Evolutionary conservation across 177 flowering plant genomes (phyloP).

Genomic region (Vitis hybrid): DNA sequence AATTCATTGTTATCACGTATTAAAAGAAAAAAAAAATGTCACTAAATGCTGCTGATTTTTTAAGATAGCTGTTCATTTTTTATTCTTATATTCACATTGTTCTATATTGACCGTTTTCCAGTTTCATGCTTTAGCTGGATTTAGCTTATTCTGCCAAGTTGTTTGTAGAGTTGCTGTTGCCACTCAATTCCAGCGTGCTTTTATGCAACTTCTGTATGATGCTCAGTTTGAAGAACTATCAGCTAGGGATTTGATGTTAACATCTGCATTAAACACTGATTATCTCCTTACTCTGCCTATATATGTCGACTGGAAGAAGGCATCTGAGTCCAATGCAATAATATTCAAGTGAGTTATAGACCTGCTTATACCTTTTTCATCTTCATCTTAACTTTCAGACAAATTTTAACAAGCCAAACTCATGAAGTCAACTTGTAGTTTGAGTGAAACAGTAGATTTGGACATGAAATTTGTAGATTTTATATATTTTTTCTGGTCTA

Average conservation of each 20-base stretch:
- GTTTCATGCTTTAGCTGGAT: background rate
- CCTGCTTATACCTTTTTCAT: no score
- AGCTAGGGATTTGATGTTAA: slow-evolving; percentile 73
- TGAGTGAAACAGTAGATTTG: no score
- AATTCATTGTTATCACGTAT: no score
- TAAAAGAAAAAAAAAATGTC: background rate
- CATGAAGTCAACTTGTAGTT: no score
- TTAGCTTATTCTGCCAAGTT: slow-evolving; percentile 12
- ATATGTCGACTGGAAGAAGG: slow-evolving; percentile 92
- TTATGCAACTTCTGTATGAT: slow-evolving; percentile 70
- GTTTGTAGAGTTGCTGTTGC: slow-evolving; percentile 59
- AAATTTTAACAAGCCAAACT: no score
- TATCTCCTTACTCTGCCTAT: slow-evolving; percentile 93
- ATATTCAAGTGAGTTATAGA: slow-evolving; percentile 65
- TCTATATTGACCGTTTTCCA: background rate
- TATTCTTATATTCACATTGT: background rate
- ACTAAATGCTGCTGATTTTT: background rate
- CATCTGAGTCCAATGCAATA: slow-evolving; percentile 85
- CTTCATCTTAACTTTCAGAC: no score
- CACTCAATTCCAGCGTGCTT: slow-evolving; percentile 84
- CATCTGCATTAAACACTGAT: slow-evolving; percentile 87
- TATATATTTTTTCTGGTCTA: no score
- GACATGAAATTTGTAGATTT: no score
- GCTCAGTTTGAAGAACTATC: slow-evolving; percentile 97
- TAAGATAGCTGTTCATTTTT: background rate